Base-by-base conservation (phyloP, 23 red algal genomes). In the Cyanidiococcus yangmingshanensis region DNA sequence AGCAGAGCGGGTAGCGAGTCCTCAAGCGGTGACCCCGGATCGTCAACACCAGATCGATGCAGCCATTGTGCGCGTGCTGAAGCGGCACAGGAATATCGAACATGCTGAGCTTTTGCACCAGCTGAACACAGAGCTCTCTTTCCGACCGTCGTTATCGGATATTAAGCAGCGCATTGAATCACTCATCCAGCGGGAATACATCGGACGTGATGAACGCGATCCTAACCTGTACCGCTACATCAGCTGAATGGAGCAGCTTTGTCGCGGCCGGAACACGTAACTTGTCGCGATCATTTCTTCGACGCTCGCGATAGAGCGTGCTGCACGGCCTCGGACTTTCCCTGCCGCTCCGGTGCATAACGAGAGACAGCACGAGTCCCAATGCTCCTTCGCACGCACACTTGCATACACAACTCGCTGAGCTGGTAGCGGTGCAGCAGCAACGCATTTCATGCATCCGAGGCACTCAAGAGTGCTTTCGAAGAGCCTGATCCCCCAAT, bases 131-230 rank as follows among this genome's bases (percentile, higher is more conserved):
- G 84, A 91, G 39, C 82, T 98, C 58, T 82, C 78, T 12, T 98
- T 98, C 77, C 87, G 84, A 0, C 82, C 84, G 74, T 86, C 88
- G 41, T 51, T 80, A 37, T 82, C 58, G 7, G 88, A 92, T 80
- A 58, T 98, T 39, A 98, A 98, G 82, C 90, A 91, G 82, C 89
- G 94, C 41, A 89, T 98, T 39, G 94, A 98, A 38, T 87, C 80
- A 41, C 87, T 98, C 0, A 85, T 98, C 58, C 87, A 98, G 68
- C 81, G 89, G 31, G 88, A 92, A 67, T 98, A 98, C 74, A 40
- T 98, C 54, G 88, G 89, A 76, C 77, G 94, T 26, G 87, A 91
- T 75, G 75, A 82, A 27, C 76, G 80, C 27, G 89, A 88, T 54
- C 74, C 85, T 50, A 83, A 91, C 31, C 79, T 76, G 57, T 98